phyloP scores from a whole-genome alignment of 306 rosid species.

The Quercus berberidifolia region DNA sequence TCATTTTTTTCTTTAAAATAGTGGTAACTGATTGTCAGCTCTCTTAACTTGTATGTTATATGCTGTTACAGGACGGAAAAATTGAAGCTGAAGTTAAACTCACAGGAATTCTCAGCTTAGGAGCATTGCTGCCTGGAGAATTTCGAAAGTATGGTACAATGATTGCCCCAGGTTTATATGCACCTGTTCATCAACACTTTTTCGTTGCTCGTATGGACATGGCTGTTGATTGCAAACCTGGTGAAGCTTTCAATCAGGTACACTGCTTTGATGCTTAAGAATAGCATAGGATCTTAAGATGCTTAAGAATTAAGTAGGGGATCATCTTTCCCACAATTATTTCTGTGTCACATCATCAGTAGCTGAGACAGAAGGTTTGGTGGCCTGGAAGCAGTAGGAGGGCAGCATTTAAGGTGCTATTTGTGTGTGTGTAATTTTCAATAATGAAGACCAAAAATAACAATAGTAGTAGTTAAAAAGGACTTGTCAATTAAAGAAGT shows the following conservation, averaged over 20 bases:
- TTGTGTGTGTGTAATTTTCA: not conserved
- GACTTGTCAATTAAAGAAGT: too few species aligned
- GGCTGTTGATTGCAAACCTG: constrained; percentile 95
- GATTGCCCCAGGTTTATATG: constrained; percentile 84
- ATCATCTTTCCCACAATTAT: not conserved
- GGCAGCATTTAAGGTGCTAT: not conserved
- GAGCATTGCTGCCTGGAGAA: constrained; percentile 89
- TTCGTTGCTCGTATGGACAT: constrained; percentile 95
- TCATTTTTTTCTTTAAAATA: not conserved
- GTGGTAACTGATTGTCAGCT: constrained; percentile 2
- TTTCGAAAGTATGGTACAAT: constrained; percentile 80
- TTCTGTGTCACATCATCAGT: too few species aligned
- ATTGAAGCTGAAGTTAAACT: constrained; percentile 92
- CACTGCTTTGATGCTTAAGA: not conserved
- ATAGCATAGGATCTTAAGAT: not conserved
- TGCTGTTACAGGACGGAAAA: constrained; percentile 67
- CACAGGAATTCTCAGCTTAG: constrained; percentile 83
- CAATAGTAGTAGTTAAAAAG: too few species aligned
- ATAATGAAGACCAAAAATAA: too few species aligned
- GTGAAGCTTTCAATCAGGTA: constrained; percentile 94
- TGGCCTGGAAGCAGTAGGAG: not conserved
- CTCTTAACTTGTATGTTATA: constrained; percentile 10
- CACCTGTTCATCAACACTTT: constrained; percentile 85
- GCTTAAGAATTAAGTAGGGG: not conserved
- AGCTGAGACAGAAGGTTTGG: too few species aligned